A percentile compares a stretch with the other conserved stretches of the same genome.
Evolutionary conservation across 1,139 yeast genomes (phyloP).

Genomic region (Kodamaea plutei): DNA sequence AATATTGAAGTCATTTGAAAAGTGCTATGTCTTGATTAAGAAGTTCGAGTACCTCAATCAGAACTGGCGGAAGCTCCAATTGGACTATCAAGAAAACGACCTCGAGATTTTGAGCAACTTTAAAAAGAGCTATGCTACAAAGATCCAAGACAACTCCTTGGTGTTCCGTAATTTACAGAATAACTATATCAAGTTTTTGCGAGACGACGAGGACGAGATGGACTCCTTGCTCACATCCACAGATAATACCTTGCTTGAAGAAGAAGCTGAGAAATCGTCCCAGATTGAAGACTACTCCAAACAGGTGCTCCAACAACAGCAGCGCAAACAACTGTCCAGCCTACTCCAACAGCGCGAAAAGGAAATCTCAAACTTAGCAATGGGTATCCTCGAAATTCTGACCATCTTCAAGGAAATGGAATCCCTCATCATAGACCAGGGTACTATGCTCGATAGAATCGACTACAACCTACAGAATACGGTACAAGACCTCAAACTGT

Average conservation of each 20-base stretch:
- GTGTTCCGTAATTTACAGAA: conserved; percentile 83
- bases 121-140: conserved; percentile 78
- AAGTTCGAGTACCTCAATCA: conserved; percentile 52
- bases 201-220: conserved; percentile 61
- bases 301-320: conserved; percentile 42
- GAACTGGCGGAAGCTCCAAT: conserved; percentile 30
- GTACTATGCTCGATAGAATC: conserved; percentile 85
- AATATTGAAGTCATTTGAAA: conserved; percentile 70
- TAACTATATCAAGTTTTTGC: conserved; percentile 72
- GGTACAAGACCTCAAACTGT: conserved; percentile 66
- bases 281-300: conserved; percentile 30
- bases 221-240: conserved; percentile 18
- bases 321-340: conserved; percentile 30
- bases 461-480: conserved; percentile 87
- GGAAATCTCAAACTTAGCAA: conserved; percentile 86
- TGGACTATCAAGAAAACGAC: conserved; percentile 46
- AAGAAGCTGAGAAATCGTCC: conserved; percentile 32
- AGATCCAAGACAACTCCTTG: conserved; percentile 74
- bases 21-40: conserved; percentile 73
- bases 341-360: conserved; percentile 71
- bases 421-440: conserved; percentile 88
- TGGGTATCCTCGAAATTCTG: conserved; percentile 89
- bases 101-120: conserved; percentile 69
- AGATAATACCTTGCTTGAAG: conserved; percentile 29
- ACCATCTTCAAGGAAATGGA: conserved; percentile 94